phyloP scores from a whole-genome alignment of 352 stramenopile species.

The Phytophthora parvispora region DNA sequence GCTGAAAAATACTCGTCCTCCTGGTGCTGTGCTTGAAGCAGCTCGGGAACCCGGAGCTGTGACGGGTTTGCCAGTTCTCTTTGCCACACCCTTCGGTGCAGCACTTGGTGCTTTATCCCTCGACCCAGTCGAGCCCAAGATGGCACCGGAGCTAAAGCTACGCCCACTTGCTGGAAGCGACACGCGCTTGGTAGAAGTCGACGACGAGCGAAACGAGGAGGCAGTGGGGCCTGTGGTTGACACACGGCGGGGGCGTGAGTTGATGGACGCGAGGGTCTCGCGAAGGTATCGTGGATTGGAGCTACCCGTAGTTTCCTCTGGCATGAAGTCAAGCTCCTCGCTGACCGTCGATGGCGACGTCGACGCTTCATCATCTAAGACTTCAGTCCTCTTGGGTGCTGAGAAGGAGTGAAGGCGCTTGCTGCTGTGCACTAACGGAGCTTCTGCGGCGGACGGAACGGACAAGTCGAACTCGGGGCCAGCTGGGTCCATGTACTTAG shows the following conservation, averaged over 20 bases:
- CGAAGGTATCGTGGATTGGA: conserved; percentile 61
- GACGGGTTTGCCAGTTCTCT: conserved; percentile 17
- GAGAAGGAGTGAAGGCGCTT: conserved; percentile 62
- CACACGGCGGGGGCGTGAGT: conserved; percentile 46
- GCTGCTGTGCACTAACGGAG: conserved; percentile 18
- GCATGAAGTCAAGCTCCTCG: conserved; percentile 55
- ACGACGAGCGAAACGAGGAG: conserved; percentile 23
- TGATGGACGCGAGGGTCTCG: conserved; percentile 64
- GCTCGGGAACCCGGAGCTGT: conserved; percentile 15
- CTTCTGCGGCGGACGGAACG: conserved; percentile 6
- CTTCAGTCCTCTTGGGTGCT: conserved; percentile 39
- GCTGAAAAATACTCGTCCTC: conserved; percentile 42
- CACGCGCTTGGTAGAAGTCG: conserved; percentile 30
- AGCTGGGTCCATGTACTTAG: conserved; percentile 16
- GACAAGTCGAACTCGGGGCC: conserved; percentile 21
- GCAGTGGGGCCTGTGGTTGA: conserved; percentile 5
- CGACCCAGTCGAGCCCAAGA: conserved; percentile 15
- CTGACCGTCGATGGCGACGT: conserved; percentile 46
- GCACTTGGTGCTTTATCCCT: conserved; percentile 27
- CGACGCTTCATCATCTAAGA: conserved; percentile 38
- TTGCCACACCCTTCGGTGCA: conserved; percentile 17
- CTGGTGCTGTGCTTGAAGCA: conserved; percentile 15
- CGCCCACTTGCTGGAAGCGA: conserved; percentile 33
- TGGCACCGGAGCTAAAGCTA: conserved; percentile 25
- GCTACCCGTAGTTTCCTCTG: conserved; percentile 16